These are phyloP conservation scores for Solanum pinnatisectum DNA, from an alignment of 257 asterid genomes.

Conservation along the genomic window DNA sequence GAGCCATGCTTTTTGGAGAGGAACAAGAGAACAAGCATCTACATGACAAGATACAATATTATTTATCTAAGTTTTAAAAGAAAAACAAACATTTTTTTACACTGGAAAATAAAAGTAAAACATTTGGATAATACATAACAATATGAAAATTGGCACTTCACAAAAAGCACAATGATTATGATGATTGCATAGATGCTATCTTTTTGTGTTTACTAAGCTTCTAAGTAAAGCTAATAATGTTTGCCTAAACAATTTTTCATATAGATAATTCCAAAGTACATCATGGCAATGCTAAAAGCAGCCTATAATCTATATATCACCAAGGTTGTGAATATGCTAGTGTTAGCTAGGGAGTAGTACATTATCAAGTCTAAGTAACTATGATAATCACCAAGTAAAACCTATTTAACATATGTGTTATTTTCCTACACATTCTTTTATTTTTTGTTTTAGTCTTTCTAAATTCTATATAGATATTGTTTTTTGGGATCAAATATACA, in stretches of 20 bases:
- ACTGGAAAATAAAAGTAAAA: not conserved
- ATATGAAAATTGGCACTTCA: not conserved
- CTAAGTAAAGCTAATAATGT: slow-evolving; percentile 57
- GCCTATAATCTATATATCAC: not conserved
- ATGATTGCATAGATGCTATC: slow-evolving; percentile 22
- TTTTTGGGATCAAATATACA: not conserved
- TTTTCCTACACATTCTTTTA: not conserved
- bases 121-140: not conserved
- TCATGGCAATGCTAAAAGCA: not conserved
- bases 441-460: not conserved
- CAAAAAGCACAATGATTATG: slow-evolving; percentile 25
- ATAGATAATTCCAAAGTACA: slow-evolving; percentile 2
- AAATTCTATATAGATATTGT: not conserved
- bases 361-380: not conserved
- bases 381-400: not conserved
- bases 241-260: not conserved
- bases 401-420: not conserved
- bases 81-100: not conserved
- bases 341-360: not conserved
- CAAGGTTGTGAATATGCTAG: not conserved
- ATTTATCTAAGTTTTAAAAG: not conserved
- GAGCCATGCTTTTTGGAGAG: not conserved
- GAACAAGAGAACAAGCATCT: not conserved
- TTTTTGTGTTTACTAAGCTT: slow-evolving; percentile 60
- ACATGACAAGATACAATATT: not conserved